phyloP scores from a whole-genome alignment of 2,329 filamentous ascomycete genomes.

The Pseudogymnoascus sp. region DNA sequence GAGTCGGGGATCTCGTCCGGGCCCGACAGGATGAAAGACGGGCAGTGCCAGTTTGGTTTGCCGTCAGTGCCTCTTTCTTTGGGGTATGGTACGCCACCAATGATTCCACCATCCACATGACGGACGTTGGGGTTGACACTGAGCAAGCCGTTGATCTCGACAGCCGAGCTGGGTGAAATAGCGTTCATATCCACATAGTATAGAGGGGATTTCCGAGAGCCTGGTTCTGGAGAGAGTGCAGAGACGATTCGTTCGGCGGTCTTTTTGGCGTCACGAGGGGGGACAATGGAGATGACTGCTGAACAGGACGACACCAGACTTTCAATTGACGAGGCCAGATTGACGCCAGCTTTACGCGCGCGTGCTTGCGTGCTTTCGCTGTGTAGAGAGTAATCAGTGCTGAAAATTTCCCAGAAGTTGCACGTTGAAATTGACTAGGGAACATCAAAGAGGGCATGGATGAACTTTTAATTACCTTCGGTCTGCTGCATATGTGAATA shows the following conservation, averaged over 20 bases:
- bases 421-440: neutral
- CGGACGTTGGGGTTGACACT: slow-evolving; percentile 33
- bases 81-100: slow-evolving; percentile 44
- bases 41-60: neutral
- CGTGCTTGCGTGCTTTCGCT: neutral
- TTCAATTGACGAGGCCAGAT: neutral
- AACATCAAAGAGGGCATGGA: neutral
- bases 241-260: slow-evolving; percentile 52
- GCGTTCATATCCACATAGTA: slow-evolving; percentile 62
- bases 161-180: slow-evolving; percentile 47
- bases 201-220: slow-evolving; percentile 32
- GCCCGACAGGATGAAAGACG: slow-evolving; percentile 24
- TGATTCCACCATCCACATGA: slow-evolving; percentile 52
- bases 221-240: slow-evolving; percentile 33
- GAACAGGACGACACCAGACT: slow-evolving; percentile 1
- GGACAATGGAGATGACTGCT: slow-evolving; percentile 56
- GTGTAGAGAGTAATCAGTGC: slow-evolving; percentile 11
- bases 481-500: slow-evolving; percentile 48
- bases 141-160: slow-evolving; percentile 39
- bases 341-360: neutral
- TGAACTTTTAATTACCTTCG: slow-evolving; percentile 37
- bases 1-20: slow-evolving; percentile 36
- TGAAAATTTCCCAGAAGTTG: neutral
- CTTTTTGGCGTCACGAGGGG: slow-evolving; percentile 51
- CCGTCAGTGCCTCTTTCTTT: slow-evolving; percentile 19